Conservation (phyloP, 768 basidiomycete species). For the Termitomyces sp. region DNA sequence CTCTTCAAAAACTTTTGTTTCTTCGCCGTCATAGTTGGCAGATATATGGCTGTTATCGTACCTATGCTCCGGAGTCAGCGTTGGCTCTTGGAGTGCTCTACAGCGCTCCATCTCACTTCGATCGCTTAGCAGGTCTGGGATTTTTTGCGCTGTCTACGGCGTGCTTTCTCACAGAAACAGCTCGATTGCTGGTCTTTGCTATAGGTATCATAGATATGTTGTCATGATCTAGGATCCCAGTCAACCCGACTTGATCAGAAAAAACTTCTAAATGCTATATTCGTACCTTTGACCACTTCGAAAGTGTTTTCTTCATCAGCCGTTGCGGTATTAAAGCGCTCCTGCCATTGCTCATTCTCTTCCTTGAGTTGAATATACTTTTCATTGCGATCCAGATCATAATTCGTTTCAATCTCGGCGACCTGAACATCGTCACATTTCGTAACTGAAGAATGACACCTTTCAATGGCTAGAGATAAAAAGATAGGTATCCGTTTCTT, state of each 20-base stretch:
- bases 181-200: background rate
- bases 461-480: background rate
- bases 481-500: background rate
- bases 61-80: background rate
- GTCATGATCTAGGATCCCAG: background rate
- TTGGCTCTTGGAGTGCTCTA: background rate
- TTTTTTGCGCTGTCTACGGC: background rate
- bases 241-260: background rate
- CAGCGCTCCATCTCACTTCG: background rate
- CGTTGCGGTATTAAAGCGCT: background rate
- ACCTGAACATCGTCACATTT: constrained; percentile 2
- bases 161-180: background rate
- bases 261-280: background rate
- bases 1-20: background rate
- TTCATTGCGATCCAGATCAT: background rate
- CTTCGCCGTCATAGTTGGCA: background rate
- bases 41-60: background rate
- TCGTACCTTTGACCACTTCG: background rate
- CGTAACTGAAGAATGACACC: background rate
- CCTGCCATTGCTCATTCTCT: background rate
- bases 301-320: background rate
- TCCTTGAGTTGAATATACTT: background rate
- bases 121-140: background rate
- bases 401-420: background rate
- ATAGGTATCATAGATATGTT: background rate